Conservation (phyloP, 2,329 filamentous ascomycete species). For the Ceratocystis huliohia region DNA sequence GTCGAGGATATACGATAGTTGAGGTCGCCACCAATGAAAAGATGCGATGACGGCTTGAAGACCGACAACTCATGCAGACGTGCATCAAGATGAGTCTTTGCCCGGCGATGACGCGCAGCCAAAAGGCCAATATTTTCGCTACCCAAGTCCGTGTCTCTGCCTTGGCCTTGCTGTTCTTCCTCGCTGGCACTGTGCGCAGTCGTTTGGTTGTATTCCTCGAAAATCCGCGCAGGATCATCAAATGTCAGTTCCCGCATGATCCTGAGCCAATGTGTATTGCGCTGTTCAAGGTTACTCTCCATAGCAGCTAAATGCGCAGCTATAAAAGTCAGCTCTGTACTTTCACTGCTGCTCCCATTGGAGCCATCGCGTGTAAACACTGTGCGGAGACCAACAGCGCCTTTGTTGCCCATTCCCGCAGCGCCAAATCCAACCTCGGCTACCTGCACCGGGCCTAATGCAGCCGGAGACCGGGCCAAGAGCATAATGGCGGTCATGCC, state of each 20-base stretch:
- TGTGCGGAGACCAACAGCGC: constrained; percentile 68
- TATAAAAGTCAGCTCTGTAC: constrained; percentile 67
- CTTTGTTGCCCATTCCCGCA: constrained; percentile 89
- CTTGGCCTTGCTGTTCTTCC: neutral
- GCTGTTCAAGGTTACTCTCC: constrained; percentile 60
- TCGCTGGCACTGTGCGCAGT: neutral
- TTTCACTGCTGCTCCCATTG: constrained; percentile 26
- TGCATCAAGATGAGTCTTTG: constrained; percentile 31
- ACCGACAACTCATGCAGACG: constrained; percentile 46
- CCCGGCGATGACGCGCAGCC: constrained; percentile 28
- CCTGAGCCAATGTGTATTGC: constrained; percentile 80
- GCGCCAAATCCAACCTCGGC: constrained; percentile 75
- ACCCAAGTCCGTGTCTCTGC: constrained; percentile 13
- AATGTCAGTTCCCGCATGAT: constrained; percentile 76
- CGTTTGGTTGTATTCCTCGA: constrained; percentile 22
- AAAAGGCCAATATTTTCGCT: constrained; percentile 26
- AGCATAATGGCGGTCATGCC: constrained; percentile 86
- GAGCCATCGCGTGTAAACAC: constrained; percentile 37
- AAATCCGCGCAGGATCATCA: constrained; percentile 37
- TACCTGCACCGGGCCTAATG: constrained; percentile 55
- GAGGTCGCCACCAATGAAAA: constrained; percentile 83
- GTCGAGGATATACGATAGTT: constrained; percentile 79
- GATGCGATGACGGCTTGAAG: constrained; percentile 60
- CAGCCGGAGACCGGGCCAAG: constrained; percentile 54
- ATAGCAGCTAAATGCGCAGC: constrained; percentile 79